A percentile compares a stretch with the other conserved stretches of the same genome.
Conservation (phyloP, 2,329 filamentous ascomycete genomes). For the Trichoderma gracile region DNA sequence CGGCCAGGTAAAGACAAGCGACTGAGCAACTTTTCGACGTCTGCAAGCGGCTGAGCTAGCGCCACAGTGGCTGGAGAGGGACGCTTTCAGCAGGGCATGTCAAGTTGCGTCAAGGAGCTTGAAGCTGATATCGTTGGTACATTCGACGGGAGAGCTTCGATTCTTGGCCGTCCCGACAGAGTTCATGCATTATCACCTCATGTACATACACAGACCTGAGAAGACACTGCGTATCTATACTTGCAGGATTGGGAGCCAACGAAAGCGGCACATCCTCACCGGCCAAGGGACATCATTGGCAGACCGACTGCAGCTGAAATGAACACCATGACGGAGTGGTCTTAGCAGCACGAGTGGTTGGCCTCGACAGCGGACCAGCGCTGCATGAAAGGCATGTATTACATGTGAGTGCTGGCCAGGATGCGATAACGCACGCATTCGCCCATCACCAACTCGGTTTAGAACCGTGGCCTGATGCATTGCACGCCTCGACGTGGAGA, state of each 20-base stretch:
- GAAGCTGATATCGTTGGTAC: too few species aligned
- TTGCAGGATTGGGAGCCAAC: not conserved
- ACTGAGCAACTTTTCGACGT: not conserved
- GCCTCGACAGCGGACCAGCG: not conserved
- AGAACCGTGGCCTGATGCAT: conserved; percentile 7
- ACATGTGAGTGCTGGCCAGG: not conserved
- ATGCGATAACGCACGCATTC: conserved; percentile 11
- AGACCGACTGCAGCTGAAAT: conserved; percentile 11
- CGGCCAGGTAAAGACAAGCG: too few species aligned
- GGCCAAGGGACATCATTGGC: conserved; percentile 1
- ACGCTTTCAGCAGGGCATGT: not conserved
- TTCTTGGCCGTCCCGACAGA: too few species aligned
- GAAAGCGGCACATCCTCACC: not conserved
- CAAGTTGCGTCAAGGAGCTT: too few species aligned
- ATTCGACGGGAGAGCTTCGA: too few species aligned
- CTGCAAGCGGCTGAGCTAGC: conserved; percentile 4
- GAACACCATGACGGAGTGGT: not conserved
- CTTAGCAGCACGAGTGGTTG: not conserved
- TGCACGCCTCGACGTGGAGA: conserved; percentile 19
- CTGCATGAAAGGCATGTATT: not conserved
- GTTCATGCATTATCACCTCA: too few species aligned
- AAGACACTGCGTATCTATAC: not conserved
- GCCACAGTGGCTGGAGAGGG: not conserved
- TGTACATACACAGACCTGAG: not conserved
- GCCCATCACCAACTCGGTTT: conserved; percentile 4